A percentile compares a stretch with the other conserved stretches of the same genome.
Conservation (phyloP, 106 monocot species). For the Dioscorea dumetorum region DNA sequence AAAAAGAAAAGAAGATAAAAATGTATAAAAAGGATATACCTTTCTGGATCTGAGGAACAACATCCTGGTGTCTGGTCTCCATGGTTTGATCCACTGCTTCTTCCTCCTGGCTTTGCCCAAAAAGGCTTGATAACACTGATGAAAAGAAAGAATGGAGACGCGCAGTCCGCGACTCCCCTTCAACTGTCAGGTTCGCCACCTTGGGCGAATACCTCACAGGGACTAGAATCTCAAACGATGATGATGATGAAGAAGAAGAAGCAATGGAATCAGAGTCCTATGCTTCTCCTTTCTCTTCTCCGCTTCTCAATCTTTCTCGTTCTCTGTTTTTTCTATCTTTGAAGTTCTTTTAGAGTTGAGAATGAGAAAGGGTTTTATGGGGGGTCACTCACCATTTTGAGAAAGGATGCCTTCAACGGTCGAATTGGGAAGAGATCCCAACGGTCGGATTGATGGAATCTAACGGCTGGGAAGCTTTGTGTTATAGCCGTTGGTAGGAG, state of each 20-base stretch:
- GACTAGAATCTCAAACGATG: not conserved
- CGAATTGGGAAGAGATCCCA: not conserved
- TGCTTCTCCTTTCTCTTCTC: constrained; percentile 2
- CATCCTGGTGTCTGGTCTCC: constrained; percentile 11
- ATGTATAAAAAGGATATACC: not conserved
- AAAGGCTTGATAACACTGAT: constrained; percentile 24
- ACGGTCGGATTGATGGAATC: not conserved
- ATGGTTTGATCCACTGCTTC: constrained; percentile 14
- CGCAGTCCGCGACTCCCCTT: constrained; percentile 19
- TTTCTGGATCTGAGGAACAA: constrained; percentile 17
- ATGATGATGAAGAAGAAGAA: not conserved
- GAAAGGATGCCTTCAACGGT: constrained; percentile 3
- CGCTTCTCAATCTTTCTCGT: not conserved
- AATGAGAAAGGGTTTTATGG: not conserved
- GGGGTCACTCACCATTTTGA: not conserved
- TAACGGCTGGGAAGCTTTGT: not conserved
- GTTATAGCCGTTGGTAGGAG: constrained; percentile 1
- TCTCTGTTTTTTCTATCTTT: not conserved
- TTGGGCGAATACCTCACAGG: not conserved
- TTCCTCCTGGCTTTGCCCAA: constrained; percentile 11
- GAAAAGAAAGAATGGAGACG: constrained; percentile 26
- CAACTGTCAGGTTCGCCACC: constrained; percentile 3
- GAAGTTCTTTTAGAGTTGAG: no score
- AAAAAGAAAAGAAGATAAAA: not conserved
- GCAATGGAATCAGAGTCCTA: not conserved